Conservation (phyloP, 1,139 yeast genomes). For the Saccharomyces hybrid region DNA sequence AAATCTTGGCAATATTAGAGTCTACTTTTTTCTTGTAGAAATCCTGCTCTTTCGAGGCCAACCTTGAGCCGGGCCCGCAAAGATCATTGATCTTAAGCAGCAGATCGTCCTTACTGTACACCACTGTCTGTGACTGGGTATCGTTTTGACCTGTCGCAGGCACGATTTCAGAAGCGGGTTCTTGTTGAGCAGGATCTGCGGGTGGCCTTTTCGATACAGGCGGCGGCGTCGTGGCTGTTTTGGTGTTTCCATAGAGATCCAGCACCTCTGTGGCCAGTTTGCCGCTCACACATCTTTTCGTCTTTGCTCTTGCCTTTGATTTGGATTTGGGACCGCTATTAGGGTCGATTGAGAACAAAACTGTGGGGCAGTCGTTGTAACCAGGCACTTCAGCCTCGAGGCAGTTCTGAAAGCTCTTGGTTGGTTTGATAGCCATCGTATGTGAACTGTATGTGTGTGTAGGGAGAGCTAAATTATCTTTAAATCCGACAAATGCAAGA, state of each 20-base stretch:
- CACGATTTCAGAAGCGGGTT: neutral
- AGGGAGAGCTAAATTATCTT: too few species aligned
- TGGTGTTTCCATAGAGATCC: constrained; percentile 1
- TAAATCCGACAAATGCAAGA: neutral
- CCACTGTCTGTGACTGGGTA: neutral
- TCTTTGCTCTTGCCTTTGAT: constrained; percentile 6
- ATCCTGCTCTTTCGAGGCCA: constrained; percentile 21
- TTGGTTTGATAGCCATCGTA: neutral
- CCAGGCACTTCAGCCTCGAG: constrained; percentile 32
- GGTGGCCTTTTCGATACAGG: neutral
- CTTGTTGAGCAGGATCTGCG: neutral
- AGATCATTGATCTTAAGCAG: constrained; percentile 13
- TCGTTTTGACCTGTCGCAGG: neutral
- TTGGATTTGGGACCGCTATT: constrained; percentile 3
- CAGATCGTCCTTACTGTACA: constrained; percentile 15
- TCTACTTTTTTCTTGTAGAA: constrained; percentile 25
- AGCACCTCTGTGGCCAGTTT: neutral
- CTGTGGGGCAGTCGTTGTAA: constrained; percentile 33
- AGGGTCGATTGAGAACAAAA: constrained; percentile 17
- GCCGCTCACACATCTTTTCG: neutral
- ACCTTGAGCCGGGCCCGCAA: constrained; percentile 11
- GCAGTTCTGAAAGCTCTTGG: constrained; percentile 30
- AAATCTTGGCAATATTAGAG: constrained; percentile 14
- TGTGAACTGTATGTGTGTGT: neutral
- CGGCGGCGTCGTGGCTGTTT: constrained; percentile 4